These are phyloP conservation scores for Acanthamoeba royreba DNA, from an alignment of 208 protist genomes.

Conservation along the genomic window DNA sequence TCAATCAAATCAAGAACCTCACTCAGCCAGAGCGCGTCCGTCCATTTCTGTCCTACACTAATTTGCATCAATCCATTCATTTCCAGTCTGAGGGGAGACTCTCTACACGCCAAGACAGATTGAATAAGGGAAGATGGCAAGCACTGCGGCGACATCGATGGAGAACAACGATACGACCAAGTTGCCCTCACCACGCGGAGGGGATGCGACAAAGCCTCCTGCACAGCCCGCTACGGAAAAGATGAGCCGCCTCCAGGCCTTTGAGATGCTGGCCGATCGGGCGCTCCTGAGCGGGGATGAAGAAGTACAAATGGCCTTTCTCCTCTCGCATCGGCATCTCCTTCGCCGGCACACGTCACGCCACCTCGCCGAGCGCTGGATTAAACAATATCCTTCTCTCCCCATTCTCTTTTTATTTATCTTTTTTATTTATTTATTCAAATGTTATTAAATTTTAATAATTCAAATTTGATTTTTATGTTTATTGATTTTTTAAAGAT, in stretches of 20 bases:
- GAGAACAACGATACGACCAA: too few relatives aligned
- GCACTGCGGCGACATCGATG: too few relatives aligned
- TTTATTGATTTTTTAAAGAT: not conserved
- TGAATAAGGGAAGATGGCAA: too few relatives aligned
- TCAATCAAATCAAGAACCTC: too few relatives aligned
- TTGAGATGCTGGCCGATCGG: not conserved
- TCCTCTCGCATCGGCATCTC: constrained; percentile 6
- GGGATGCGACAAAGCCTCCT: too few relatives aligned
- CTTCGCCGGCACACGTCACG: not conserved
- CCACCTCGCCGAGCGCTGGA: not conserved
- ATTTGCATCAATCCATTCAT: too few relatives aligned
- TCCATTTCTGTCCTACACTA: too few relatives aligned
- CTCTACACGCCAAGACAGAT: too few relatives aligned
- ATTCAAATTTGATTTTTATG: not conserved
- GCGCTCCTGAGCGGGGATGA: not conserved
- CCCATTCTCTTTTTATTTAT: not conserved
- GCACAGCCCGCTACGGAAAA: too few relatives aligned
- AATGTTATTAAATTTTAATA: not conserved
- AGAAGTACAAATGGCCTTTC: not conserved
- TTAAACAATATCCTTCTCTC: constrained; percentile 29
- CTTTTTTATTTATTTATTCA: not conserved
- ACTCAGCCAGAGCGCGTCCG: too few relatives aligned
- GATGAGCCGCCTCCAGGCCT: not conserved
- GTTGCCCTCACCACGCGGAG: too few relatives aligned
- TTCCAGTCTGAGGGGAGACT: too few relatives aligned